Evolutionary conservation across 495 filamentous ascomycete genomes (phyloP).

Genomic region (Aspergillus egyptiacus): DNA sequence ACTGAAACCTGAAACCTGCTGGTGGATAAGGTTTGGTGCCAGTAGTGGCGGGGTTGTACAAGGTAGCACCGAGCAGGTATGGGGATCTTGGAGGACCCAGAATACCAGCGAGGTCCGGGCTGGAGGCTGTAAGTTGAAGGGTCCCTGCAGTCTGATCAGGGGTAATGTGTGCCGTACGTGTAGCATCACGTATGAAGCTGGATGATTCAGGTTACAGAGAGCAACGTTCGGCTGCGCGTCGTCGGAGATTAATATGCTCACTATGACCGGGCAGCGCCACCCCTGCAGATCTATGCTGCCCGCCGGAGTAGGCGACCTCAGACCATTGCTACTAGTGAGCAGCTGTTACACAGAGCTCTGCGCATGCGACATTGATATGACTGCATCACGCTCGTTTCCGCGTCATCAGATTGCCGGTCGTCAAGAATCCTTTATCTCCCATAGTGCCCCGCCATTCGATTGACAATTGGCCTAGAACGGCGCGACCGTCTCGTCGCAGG

Average conservation of each 20-base stretch:
- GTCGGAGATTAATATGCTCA: neutral
- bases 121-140: no score
- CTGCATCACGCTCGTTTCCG: slow-evolving; percentile 40
- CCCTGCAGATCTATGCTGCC: neutral
- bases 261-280: neutral
- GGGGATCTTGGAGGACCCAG: no score
- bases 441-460: slow-evolving; percentile 85
- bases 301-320: no score
- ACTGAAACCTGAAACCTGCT: no score
- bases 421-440: slow-evolving; percentile 83
- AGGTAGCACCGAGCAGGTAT: no score
- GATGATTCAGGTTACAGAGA: no score
- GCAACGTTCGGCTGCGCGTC: neutral
- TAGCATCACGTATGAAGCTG: no score
- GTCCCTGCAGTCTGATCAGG: no score
- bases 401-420: slow-evolving; percentile 75
- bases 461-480: slow-evolving; percentile 71
- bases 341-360: slow-evolving; percentile 1
- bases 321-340: neutral
- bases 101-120: no score
- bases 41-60: no score
- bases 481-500: slow-evolving; percentile 51
- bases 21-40: no score
- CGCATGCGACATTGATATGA: neutral
- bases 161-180: no score